These are phyloP conservation scores for Nitzschia sp. DNA, from an alignment of 108 stramenopile genomes.

Conservation along the genomic window DNA sequence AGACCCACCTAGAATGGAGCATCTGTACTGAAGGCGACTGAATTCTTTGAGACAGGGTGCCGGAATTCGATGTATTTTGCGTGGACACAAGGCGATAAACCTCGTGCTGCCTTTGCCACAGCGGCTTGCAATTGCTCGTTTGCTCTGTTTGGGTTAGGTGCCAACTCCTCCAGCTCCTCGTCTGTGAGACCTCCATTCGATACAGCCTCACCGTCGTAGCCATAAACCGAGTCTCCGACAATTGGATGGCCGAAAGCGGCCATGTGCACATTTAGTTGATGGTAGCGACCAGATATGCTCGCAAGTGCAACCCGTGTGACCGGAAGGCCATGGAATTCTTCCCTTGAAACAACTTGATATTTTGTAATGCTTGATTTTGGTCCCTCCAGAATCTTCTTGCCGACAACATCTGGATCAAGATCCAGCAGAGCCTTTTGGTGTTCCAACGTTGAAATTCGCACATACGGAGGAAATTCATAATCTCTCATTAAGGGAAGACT, in stretches of 20 bases:
- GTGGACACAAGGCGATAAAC: conserved; percentile 69
- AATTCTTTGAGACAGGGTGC: conserved; percentile 58
- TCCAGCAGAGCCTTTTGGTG: conserved; percentile 68
- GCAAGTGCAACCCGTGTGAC: conserved; percentile 75
- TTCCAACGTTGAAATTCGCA: conserved; percentile 78
- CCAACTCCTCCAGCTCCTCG: conserved; percentile 42
- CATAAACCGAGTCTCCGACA: conserved; percentile 83
- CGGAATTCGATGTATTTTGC: conserved; percentile 77
- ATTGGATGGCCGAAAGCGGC: conserved; percentile 91
- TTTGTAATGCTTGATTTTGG: conserved; percentile 82
- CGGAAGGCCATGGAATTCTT: conserved; percentile 65
- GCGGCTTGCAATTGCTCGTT: conserved; percentile 56
- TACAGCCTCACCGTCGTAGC: conserved; percentile 70
- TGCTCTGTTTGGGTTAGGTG: conserved; percentile 57
- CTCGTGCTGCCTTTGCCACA: conserved; percentile 41
- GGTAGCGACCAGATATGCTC: conserved; percentile 81
- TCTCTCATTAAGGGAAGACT: conserved; percentile 78
- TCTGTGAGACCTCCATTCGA: conserved; percentile 75
- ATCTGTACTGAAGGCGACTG: conserved; percentile 26
- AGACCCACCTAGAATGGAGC: conserved; percentile 7
- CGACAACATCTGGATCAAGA: conserved; percentile 58
- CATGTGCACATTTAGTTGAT: conserved; percentile 88
- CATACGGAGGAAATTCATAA: conserved; percentile 80
- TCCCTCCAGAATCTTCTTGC: conserved; percentile 70
- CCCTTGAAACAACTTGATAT: conserved; percentile 65